Conservation (phyloP, 441 rosid species). For the Dalechampia spathulata region DNA sequence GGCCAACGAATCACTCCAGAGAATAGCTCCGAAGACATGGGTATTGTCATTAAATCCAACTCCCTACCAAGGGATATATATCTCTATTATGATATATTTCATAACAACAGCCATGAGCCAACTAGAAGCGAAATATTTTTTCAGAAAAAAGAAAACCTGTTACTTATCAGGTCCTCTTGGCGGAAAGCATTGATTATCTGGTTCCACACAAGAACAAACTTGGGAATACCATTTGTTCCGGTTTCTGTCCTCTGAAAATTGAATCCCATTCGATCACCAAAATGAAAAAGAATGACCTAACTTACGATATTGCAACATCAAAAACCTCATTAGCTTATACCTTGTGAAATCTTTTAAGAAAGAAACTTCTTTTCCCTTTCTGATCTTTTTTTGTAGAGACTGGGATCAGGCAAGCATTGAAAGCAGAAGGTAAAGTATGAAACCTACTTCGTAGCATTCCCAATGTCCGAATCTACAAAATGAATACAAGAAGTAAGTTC, state of each 20-base stretch:
- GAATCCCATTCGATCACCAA: conserved; percentile 11
- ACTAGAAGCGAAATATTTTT: conserved; percentile 13
- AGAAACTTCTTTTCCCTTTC: conserved; percentile 38
- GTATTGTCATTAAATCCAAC: conserved; percentile 83
- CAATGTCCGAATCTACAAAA: conserved; percentile 80
- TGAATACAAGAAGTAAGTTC: conserved; percentile 22
- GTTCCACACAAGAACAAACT: conserved; percentile 94
- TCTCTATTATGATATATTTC: conserved; percentile 3
- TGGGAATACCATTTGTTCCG: conserved; percentile 50
- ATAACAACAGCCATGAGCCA: conserved; percentile 4
- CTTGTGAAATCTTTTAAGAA: conserved; percentile 42
- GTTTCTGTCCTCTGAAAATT: conserved; percentile 38
- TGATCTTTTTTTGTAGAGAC: conserved; percentile 42
- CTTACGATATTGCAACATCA: conserved; percentile 1
- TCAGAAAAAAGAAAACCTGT: too few species aligned
- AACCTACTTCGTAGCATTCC: conserved; percentile 98
- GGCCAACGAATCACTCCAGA: conserved; percentile 84
- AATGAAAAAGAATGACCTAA: background rate
- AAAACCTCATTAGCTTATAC: conserved; percentile 29
- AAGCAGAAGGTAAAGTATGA: conserved; percentile 86
- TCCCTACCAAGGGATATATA: conserved; percentile 49
- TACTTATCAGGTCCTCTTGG: conserved; percentile 88
- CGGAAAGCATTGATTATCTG: conserved; percentile 72
- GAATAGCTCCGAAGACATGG: conserved; percentile 61
- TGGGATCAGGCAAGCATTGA: conserved; percentile 65